phyloP scores from a whole-genome alignment of 306 rosid species.

The Vigna trinervia region DNA sequence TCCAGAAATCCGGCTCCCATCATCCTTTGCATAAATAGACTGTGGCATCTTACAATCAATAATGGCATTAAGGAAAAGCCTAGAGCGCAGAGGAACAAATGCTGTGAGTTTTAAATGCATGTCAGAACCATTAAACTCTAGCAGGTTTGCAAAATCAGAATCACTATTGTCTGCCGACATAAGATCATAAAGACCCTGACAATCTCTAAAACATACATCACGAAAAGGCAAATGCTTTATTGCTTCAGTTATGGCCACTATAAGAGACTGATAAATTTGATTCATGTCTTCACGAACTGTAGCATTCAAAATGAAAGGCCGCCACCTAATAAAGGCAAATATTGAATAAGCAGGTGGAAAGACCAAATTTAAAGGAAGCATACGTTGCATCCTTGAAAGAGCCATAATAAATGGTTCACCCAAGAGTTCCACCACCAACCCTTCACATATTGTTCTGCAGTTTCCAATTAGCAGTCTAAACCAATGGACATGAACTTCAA shows the following conservation, averaged over 20 bases:
- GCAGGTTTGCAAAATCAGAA: slow-evolving; percentile 79
- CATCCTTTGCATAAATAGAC: slow-evolving; percentile 52
- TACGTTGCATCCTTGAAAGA: slow-evolving; percentile 91
- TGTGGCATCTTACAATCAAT: slow-evolving; percentile 86
- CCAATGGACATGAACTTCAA: slow-evolving; percentile 92
- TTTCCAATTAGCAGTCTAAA: slow-evolving; percentile 93
- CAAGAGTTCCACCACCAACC: slow-evolving; percentile 89
- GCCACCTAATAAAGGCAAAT: slow-evolving; percentile 79
- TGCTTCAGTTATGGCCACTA: slow-evolving; percentile 72
- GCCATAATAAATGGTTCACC: slow-evolving; percentile 85
- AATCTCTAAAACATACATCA: slow-evolving; percentile 88
- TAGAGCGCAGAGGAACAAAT: slow-evolving; percentile 89
- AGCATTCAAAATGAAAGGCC: slow-evolving; percentile 66
- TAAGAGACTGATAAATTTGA: slow-evolving; percentile 75
- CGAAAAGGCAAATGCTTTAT: slow-evolving; percentile 87
- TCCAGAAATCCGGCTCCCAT: slow-evolving; percentile 64
- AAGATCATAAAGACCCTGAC: slow-evolving; percentile 80
- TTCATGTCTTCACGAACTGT: slow-evolving; percentile 75
- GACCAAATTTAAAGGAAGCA: slow-evolving; percentile 81
- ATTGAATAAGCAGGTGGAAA: slow-evolving; percentile 95
- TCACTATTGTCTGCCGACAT: slow-evolving; percentile 78
- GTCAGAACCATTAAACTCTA: slow-evolving; percentile 79
- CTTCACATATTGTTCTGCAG: slow-evolving; percentile 85
- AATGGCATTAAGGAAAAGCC: slow-evolving; percentile 85
- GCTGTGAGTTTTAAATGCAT: slow-evolving; percentile 72